Base-by-base conservation (phyloP, 148 eudicot genomes). In the Camellia sinensis region DNA sequence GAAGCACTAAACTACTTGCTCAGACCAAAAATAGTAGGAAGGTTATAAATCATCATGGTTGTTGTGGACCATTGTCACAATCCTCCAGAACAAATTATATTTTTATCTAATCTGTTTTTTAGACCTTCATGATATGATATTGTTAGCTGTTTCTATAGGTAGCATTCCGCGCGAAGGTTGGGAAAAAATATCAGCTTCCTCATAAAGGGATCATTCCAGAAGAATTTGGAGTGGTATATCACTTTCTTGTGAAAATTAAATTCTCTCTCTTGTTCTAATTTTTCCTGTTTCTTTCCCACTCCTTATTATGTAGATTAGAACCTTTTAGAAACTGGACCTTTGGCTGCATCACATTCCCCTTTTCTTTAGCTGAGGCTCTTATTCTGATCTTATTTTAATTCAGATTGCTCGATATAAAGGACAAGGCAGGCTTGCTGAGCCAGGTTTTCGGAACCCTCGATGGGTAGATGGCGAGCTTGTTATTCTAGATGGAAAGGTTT, bases 381-480 rank as follows among this genome's bases (percentile, higher is more conserved):
- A 61, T 15, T 74, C 68, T 56, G 13, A 73, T 74, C 54, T 13
- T 56, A 41, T 81, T 80, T 78, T 7, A 71, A 60, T 64, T 77
- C 87, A 97, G 99, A 85, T 94, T 87, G 99, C 98, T 80, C 89
- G 99, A 79, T 97, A 97, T 78, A 91, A 86, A 84, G 99, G 99
- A 73, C 97, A 97, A 85, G 99, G 99, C 69, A 92, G 97, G 87
- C 91, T 97, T 79, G 91, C 99, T 59, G 97, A 89, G 80, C 95
- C 92, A 71, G 99, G 99, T 13, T 90, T 86, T 68, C 80, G 63
- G 44, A 94, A 91, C 79, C 95, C 99, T 73, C 88, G 95, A 87
- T 97, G 99, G 99, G 98, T 94, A 73, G 98, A 97, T 86, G 99
- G 99, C 78, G 99, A 97, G 90, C 98, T 97, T 65, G 92, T 97